Conservation (phyloP, 2,329 filamentous ascomycete genomes). For the Fusarium coffeatum region DNA sequence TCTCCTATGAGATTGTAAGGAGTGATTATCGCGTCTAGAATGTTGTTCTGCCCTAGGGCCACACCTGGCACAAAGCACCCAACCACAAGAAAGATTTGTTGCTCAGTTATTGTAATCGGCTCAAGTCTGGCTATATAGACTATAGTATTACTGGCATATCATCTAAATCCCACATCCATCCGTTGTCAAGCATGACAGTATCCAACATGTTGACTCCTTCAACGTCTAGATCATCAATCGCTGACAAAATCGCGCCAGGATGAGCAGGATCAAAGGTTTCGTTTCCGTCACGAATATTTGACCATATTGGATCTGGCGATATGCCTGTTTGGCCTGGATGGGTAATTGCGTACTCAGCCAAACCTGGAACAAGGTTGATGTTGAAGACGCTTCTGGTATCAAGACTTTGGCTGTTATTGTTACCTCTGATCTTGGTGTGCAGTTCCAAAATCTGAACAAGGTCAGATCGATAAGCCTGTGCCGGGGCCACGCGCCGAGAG, state of each 20-base stretch:
- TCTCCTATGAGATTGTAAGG: not conserved
- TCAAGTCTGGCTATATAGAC: not conserved
- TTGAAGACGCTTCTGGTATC: not conserved
- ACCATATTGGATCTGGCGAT: slow-evolving; percentile 37
- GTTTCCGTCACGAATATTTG: slow-evolving; percentile 10
- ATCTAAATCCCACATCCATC: slow-evolving; percentile 35
- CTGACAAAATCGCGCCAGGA: slow-evolving; percentile 30
- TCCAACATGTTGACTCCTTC: slow-evolving; percentile 12
- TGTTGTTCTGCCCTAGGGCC: no score
- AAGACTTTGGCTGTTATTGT: not conserved
- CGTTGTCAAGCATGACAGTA: slow-evolving; percentile 21
- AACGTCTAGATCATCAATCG: slow-evolving; percentile 32
- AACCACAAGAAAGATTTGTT: not conserved
- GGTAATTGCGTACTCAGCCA: slow-evolving; percentile 22
- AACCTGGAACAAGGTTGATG: not conserved
- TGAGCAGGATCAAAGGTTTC: not conserved
- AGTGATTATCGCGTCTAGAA: not conserved
- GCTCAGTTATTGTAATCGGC: not conserved
- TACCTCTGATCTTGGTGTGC: slow-evolving; percentile 27
- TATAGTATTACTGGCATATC: not conserved
- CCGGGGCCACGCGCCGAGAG: slow-evolving; percentile 32
- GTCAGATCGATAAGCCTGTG: slow-evolving; percentile 33
- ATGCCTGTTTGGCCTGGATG: slow-evolving; percentile 9
- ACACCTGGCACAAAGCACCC: not conserved
- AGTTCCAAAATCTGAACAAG: slow-evolving; percentile 33